A percentile compares a stretch with the other conserved stretches of the same genome.
Evolutionary conservation across 345 rosid genomes (phyloP).

Genomic region (Trapa incisa): DNA sequence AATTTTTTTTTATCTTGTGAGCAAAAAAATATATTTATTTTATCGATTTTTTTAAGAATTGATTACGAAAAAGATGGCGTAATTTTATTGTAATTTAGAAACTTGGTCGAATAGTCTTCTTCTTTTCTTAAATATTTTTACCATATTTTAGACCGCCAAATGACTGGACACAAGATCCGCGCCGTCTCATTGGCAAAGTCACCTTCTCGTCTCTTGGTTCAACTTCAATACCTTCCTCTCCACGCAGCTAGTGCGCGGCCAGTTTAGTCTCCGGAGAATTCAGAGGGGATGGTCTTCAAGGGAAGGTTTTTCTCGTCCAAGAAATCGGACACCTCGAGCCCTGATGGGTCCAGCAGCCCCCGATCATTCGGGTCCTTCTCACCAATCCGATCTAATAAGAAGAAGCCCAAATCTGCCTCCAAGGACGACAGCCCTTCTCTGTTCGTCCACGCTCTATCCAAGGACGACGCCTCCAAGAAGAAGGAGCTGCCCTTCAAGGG

Average conservation of each 20-base stretch:
- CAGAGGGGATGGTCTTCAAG: constrained; percentile 67
- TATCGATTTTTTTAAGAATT: too few species aligned
- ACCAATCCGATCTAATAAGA: constrained; percentile 81
- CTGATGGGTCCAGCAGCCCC: constrained; percentile 82
- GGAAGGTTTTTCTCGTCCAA: constrained; percentile 84
- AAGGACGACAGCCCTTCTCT: constrained; percentile 31
- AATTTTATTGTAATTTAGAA: too few species aligned
- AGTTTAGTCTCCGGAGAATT: neutral
- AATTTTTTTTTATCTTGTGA: too few species aligned
- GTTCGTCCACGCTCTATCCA: constrained; percentile 34
- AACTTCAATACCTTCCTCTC: neutral
- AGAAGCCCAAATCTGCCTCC: constrained; percentile 54
- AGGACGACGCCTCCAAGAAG: constrained; percentile 43
- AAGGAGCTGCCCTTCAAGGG: constrained; percentile 32
- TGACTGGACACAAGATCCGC: too few species aligned
- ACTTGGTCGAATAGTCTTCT: too few species aligned
- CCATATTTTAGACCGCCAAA: too few species aligned
- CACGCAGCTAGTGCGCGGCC: neutral
- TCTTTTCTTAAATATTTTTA: too few species aligned
- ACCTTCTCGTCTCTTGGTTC: too few species aligned
- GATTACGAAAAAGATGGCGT: too few species aligned
- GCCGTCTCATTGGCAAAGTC: too few species aligned
- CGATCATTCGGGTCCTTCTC: constrained; percentile 82
- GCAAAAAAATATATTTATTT: too few species aligned
- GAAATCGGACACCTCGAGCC: constrained; percentile 79